A percentile compares a stretch with the other conserved stretches of the same genome.
These are phyloP conservation scores for Seiridium cupressi DNA, from an alignment of 2,329 filamentous ascomycete species.

Conservation along the genomic window DNA sequence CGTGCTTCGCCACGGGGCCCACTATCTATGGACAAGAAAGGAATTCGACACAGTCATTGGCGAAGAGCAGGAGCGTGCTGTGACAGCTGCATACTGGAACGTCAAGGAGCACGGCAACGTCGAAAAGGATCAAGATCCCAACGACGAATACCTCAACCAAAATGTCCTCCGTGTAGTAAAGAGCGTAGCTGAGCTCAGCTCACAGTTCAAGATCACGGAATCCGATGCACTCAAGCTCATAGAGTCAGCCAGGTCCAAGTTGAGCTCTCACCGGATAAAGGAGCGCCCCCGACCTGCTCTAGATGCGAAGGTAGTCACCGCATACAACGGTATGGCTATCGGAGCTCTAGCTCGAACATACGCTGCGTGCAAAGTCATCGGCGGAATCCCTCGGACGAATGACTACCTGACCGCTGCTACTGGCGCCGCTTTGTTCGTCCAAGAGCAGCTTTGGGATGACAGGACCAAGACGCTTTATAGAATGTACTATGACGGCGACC, in stretches of 20 bases:
- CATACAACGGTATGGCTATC: conserved; percentile 88
- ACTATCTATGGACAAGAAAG: conserved; percentile 88
- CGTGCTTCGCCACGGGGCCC: conserved; percentile 87
- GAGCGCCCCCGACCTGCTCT: conserved; percentile 74
- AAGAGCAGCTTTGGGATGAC: conserved; percentile 68
- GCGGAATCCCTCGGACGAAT: conserved; percentile 50
- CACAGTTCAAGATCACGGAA: conserved; percentile 70
- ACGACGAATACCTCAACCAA: conserved; percentile 92
- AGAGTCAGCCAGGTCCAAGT: conserved; percentile 61
- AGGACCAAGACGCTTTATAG: conserved; percentile 64
- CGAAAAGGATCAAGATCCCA: conserved; percentile 74
- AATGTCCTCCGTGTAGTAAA: conserved; percentile 78
- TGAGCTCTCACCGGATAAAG: conserved; percentile 69
- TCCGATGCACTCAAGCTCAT: conserved; percentile 69
- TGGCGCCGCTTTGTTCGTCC: conserved; percentile 71
- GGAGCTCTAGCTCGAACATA: conserved; percentile 75
- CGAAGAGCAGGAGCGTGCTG: conserved; percentile 60
- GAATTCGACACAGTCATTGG: conserved; percentile 79
- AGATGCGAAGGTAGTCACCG: conserved; percentile 84
- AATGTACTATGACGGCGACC: conserved; percentile 66
- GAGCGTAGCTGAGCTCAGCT: conserved; percentile 66
- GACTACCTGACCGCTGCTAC: conserved; percentile 64
- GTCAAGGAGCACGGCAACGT: conserved; percentile 85
- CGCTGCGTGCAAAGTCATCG: conserved; percentile 42
- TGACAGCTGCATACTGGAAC: conserved; percentile 82